Base-by-base conservation (phyloP, 129 eudicot species). In the Helianthus annuus region DNA sequence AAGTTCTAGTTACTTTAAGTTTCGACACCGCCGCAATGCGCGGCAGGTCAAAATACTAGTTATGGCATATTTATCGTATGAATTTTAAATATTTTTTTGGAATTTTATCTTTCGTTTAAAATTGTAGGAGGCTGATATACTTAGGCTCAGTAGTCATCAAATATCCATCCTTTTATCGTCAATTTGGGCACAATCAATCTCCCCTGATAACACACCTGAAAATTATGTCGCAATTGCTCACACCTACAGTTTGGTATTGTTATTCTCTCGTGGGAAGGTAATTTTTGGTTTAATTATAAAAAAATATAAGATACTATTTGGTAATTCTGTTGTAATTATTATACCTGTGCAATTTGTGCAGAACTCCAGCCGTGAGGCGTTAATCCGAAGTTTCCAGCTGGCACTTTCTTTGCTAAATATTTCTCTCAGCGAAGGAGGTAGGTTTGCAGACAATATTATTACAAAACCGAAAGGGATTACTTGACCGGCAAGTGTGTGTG, bases 211-310 rank as follows among this genome's bases (percentile, higher is more conserved):
- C 70, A 80, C 78, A 49, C 96, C 96, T 82, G 88, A 84, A 80
- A 91, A 86, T 79, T 91, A 78, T 75, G 96, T 86, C 69, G 97
- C 97, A 81, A 86, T 91, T 74, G 83, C 91, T 64, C 92, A 91
- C 73, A 91, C 97, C 58, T 91, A 82, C 82, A 83, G 97, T 67
- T 68, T 91, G 82, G 93, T 91, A 71, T 54, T 88, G 63, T 52
- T 84, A 52, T 84, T 80, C 68, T 80, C 88, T 66, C 61, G 83
- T 13, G 76, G 78, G 79, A 84, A 84, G 83, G 88, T 84, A 80
- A 64, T 58, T 52, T 6, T 2, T 17, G 2, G 34, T 42, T 71
- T 49, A n/a, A 14, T 22, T 19, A n/a, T 52, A 64, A 51, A 42
- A n/a, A 68, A 22, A 59, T 45, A 74, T 36, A 34, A 14, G 57